Evolutionary conservation across 1,284 basidiomycete species (phyloP).

Genomic region (Naganishia cerealis): DNA sequence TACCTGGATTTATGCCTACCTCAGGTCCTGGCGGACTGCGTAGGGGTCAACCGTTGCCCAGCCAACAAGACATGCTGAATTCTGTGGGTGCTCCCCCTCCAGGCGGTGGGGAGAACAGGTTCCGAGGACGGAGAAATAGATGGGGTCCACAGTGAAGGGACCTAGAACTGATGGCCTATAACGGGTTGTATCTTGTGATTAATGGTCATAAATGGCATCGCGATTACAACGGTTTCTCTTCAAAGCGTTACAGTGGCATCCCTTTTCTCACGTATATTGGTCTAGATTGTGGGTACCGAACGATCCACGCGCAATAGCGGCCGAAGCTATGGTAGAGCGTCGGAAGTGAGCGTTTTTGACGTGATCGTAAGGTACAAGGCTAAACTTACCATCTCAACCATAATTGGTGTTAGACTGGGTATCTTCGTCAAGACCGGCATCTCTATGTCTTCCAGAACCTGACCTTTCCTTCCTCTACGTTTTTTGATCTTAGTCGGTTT

Average conservation of each 20-base stretch:
- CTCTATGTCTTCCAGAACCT: slow-evolving; percentile 59
- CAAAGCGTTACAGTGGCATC: not conserved
- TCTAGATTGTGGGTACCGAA: slow-evolving; percentile 4
- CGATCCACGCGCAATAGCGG: slow-evolving; percentile 36
- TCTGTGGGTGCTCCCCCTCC: slow-evolving; percentile 35
- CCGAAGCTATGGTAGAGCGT: slow-evolving; percentile 28
- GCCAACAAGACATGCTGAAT: slow-evolving; percentile 55
- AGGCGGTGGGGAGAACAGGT: slow-evolving; percentile 31
- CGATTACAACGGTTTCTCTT: slow-evolving; percentile 9
- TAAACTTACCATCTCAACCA: slow-evolving; percentile 76
- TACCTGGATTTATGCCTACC: slow-evolving; percentile 8
- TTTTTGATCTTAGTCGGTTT: slow-evolving; percentile 29
- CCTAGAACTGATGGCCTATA: not conserved
- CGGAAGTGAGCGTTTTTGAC: not conserved
- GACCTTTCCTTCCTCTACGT: slow-evolving; percentile 48
- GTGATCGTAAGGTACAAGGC: not conserved
- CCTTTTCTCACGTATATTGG: slow-evolving; percentile 1
- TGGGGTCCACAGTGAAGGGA: slow-evolving; percentile 9
- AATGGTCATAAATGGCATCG: slow-evolving; percentile 1
- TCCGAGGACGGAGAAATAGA: slow-evolving; percentile 34
- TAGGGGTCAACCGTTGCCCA: slow-evolving; percentile 41
- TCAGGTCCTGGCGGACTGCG: slow-evolving; percentile 6
- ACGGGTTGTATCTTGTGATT: slow-evolving; percentile 39
- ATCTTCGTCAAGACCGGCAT: slow-evolving; percentile 76
- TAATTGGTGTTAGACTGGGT: slow-evolving; percentile 75